Conservation (phyloP, 768 basidiomycete species). For the Erythrobasidium yunnanense region DNA sequence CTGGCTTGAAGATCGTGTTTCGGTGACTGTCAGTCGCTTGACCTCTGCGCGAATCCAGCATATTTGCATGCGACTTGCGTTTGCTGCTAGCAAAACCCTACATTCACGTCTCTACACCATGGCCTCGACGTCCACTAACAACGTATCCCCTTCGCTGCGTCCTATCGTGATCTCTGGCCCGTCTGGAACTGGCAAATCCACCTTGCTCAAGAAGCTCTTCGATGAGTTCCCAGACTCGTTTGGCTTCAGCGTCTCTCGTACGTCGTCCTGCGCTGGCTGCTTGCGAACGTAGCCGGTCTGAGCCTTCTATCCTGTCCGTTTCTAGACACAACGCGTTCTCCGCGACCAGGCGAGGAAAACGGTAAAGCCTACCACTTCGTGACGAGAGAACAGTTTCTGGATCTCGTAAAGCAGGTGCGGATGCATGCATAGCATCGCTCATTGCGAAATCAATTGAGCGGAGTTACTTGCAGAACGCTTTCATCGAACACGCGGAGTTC, state of each 20-base stretch:
- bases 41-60: no score
- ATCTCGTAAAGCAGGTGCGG: conserved; percentile 50
- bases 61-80: no score
- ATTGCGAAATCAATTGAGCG: no score
- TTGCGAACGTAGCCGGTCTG: no score
- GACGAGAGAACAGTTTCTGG: conserved; percentile 56
- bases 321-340: conserved; percentile 82
- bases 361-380: conserved; percentile 85
- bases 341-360: conserved; percentile 67
- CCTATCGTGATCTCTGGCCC: conserved; percentile 23
- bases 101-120: neutral
- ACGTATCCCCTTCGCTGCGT: neutral
- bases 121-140: neutral
- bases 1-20: no score
- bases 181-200: conserved; percentile 78
- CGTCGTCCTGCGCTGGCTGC: conserved; percentile 37
- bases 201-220: conserved; percentile 71
- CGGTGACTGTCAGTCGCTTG: no score
- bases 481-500: conserved; percentile 91
- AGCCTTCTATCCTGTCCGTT: no score
- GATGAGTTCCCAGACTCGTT: conserved; percentile 69
- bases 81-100: no score
- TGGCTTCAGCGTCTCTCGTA: conserved; percentile 88
- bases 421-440: neutral
- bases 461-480: conserved; percentile 47